Base-by-base conservation (phyloP, 306 rosid species). In the Begonia masoniana region DNA sequence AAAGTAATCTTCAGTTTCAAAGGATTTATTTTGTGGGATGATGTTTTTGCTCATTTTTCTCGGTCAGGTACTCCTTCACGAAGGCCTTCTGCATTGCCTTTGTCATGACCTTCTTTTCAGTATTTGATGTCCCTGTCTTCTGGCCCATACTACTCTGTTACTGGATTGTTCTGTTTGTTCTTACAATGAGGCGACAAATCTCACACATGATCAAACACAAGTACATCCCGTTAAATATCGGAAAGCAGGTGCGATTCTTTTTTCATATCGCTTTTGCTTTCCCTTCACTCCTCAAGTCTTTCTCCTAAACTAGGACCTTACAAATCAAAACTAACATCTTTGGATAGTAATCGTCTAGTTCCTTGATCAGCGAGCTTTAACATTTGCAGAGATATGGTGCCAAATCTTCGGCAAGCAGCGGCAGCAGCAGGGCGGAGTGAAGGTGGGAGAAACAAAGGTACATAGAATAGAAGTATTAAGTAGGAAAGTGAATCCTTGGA, bases 121-220 rank as follows among this genome's bases (percentile, higher is more conserved):
- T 50, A 50, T n/a, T 50, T 50, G 53, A 50, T 15, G 53, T 50
- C 16, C 53, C 23, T 50, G 53, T 50, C 53, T 50, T 50, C 53
- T 50, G 53, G 53, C 53, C 53, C 9, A 15, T 50, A 50, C 16
- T 50, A 15, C 53, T 50, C 9, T 50, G 53, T 50, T 50, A 50
- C 53, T 50, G 53, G 53, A 50, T 50, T 16, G 53, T 50, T 50
- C 53, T 50, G 3, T 50, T 50, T 16, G 24, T 50, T 17, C 53
- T 50, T 4, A 50, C 53, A n/a, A 50, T 50, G 53, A 15, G 53
- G 53, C 23, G 53, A 14, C 53, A 50, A 50, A 16, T 50, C 17
- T 12, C 53, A 8, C 53, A 50, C 16, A 50, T 50, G 53, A 50
- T 50, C 23, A 50, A 50, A 50, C 23, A 50, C 53, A 50, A 50